Percentiles rank a stretch among this genome's conserved stretches.
Conservation (phyloP, 768 basidiomycete species). For the Tricholoma terreum region DNA sequence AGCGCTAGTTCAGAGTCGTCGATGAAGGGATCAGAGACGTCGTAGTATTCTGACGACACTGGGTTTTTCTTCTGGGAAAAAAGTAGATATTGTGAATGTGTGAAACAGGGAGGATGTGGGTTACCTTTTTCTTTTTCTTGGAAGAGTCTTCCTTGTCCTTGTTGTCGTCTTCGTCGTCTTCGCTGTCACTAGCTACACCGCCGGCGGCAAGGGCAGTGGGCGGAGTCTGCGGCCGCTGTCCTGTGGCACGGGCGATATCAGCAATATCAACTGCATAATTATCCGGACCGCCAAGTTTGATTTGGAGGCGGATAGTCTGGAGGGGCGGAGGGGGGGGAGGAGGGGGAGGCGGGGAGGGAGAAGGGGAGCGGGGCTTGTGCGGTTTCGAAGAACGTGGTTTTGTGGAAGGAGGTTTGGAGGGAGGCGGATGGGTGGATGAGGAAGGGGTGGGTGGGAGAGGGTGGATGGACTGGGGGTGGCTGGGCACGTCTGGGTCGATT, state of each 20-base stretch:
- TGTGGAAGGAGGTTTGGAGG: slow-evolving; percentile 18
- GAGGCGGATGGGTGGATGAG: slow-evolving; percentile 7
- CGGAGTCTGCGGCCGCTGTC: slow-evolving; percentile 42
- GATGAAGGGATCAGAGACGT: slow-evolving; percentile 90
- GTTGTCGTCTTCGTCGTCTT: slow-evolving; percentile 42
- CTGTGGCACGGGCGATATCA: slow-evolving; percentile 46
- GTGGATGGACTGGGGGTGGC: neutral
- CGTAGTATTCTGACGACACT: slow-evolving; percentile 81
- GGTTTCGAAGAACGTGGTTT: slow-evolving; percentile 53
- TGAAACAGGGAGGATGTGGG: no score
- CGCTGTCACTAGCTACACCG: slow-evolving; percentile 49
- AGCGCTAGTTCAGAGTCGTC: slow-evolving; percentile 93
- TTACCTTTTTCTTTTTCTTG: slow-evolving; percentile 33
- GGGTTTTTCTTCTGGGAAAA: slow-evolving; percentile 45
- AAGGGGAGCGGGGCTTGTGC: slow-evolving; percentile 22
- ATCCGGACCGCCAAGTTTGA: slow-evolving; percentile 58
- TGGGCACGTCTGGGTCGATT: slow-evolving; percentile 7
- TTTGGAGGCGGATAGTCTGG: slow-evolving; percentile 59
- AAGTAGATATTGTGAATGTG: neutral
- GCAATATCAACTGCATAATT: slow-evolving; percentile 65
- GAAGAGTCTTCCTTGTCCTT: neutral
- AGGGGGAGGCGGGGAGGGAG: slow-evolving; percentile 25
- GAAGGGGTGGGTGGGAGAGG: slow-evolving; percentile 7
- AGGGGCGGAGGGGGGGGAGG: slow-evolving; percentile 49
- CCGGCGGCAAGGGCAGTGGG: slow-evolving; percentile 40